phyloP scores from a whole-genome alignment of 2,329 filamentous ascomycete species.

The Xenoacremonium recifei region DNA sequence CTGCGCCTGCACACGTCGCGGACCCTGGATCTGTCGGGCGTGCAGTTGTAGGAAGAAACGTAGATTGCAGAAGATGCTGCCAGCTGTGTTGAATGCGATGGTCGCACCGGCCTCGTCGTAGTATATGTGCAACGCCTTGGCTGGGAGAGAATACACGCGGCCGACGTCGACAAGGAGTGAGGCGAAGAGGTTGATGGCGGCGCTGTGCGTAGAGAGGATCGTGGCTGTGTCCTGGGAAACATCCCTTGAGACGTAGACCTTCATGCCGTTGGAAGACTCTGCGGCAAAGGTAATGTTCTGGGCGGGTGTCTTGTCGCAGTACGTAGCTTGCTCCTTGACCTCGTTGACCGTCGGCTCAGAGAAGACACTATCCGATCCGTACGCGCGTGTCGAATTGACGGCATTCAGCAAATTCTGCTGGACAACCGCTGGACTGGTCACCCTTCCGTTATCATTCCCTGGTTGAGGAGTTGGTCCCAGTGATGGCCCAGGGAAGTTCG shows the following conservation, averaged over 20 bases:
- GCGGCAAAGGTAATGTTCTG: slow-evolving; percentile 72
- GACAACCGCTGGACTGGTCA: slow-evolving; percentile 59
- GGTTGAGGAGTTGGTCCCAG: slow-evolving; percentile 14
- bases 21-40: slow-evolving; percentile 43
- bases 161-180: slow-evolving; percentile 67
- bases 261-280: slow-evolving; percentile 68
- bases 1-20: slow-evolving; percentile 32
- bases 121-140: slow-evolving; percentile 77
- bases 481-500: slow-evolving; percentile 18
- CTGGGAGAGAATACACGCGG: slow-evolving; percentile 68
- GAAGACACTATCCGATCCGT: slow-evolving; percentile 73
- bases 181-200: slow-evolving; percentile 67
- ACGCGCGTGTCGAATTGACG: slow-evolving; percentile 73
- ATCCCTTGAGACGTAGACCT: slow-evolving; percentile 66
- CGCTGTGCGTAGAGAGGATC: slow-evolving; percentile 63
- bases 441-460: slow-evolving; percentile 46
- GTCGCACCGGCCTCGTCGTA: slow-evolving; percentile 76
- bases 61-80: slow-evolving; percentile 92
- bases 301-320: slow-evolving; percentile 76
- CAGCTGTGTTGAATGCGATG: slow-evolving; percentile 88
- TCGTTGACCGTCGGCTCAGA: slow-evolving; percentile 67
- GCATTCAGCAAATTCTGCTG: slow-evolving; percentile 75
- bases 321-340: slow-evolving; percentile 79
- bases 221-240: slow-evolving; percentile 42
- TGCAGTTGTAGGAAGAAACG: slow-evolving; percentile 84